Evolutionary conservation across 129 eudicot species (phyloP), one percentile per base, ranked within the genome.

Genomic region (Saussurea involucrata): DNA sequence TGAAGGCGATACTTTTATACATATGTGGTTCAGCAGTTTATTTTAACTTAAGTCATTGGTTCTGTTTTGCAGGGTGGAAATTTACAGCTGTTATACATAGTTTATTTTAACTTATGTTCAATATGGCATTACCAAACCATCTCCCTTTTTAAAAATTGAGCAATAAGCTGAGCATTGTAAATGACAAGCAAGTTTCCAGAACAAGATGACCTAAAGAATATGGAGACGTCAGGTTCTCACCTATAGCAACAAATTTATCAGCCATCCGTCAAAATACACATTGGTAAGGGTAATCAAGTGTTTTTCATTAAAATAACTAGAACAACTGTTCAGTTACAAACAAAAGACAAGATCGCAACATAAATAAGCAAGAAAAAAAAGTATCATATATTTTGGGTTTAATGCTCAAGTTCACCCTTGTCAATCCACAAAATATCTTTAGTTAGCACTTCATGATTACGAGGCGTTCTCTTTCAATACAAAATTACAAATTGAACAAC

Each of bases 171-270:
- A 66, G 66, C 37, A 79, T 71, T 78, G 33, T 32, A 36, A 42
- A 44, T 78, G 11, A 63, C 17, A 46, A 63, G 31, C 72, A 60
- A 13, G 6, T 44, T 63, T 24, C 17, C 8, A 9, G 37, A 32
- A 72, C 24, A 22, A 49, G 53, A 72, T 46, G 68, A 22, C 31
- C 24, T 25, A 71, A 40, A 79, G 15, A 42, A 21, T 10, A 1
- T 63, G 21, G 40, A 79, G 36, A 63, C 11, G n/a, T 29, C 53
- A 71, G 65, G n/a, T 24, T 69, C 84, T 76, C 80, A 86, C 90
- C 94, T 89, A 66, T 81, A 46, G 68, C 80, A 58, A 75, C 66
- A 74, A 74, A 63, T 63, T 82, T 82, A 84, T 84, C 87, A 70
- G n/a, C 12, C 64, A 58, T 58, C 27, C 20, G 64, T 13, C 27